Evolutionary conservation across 805 yeast genomes (phyloP).

Genomic region (Diddensiella santjacobensis): DNA sequence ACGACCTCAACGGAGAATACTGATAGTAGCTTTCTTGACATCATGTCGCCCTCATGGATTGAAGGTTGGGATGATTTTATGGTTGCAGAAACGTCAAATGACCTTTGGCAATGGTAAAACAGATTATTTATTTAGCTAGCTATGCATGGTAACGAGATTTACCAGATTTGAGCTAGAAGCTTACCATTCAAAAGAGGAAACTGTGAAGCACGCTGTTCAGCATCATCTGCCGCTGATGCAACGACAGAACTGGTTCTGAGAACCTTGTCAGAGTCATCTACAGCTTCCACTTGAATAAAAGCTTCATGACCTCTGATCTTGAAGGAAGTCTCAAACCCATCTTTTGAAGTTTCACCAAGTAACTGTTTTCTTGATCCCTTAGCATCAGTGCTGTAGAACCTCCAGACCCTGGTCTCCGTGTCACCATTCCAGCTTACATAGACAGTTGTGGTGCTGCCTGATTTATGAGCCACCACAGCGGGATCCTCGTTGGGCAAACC

Average conservation of each 20-base stretch:
- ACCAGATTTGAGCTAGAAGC: not conserved
- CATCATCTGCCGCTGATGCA: not conserved
- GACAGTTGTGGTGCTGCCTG: slow-evolving; percentile 1
- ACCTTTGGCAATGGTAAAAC: slow-evolving; percentile 1
- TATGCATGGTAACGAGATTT: no score
- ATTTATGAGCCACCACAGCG: slow-evolving; percentile 4
- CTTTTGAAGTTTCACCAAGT: slow-evolving; percentile 5
- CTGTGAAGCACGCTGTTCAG: not conserved
- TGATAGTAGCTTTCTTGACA: slow-evolving; percentile 3
- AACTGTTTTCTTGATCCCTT: not conserved
- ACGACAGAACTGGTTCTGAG: not conserved
- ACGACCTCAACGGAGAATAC: not conserved
- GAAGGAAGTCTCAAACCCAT: slow-evolving; percentile 12
- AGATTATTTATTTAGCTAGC: not conserved
- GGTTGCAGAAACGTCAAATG: not conserved
- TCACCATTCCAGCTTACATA: slow-evolving; percentile 19
- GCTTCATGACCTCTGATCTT: not conserved
- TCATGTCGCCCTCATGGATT: slow-evolving; percentile 3
- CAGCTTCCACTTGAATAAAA: not conserved
- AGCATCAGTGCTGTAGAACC: slow-evolving; percentile 3
- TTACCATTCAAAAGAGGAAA: no score
- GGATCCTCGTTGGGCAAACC: slow-evolving; percentile 15
- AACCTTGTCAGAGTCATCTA: slow-evolving; percentile 1
- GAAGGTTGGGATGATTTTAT: slow-evolving; percentile 11
- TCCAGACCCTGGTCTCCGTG: slow-evolving; percentile 15